Percentiles rank a stretch among this genome's conserved stretches.
These are phyloP conservation scores for Dothideomycetes sp. DNA, from an alignment of 2,329 filamentous ascomycete species.

Conservation along the genomic window DNA sequence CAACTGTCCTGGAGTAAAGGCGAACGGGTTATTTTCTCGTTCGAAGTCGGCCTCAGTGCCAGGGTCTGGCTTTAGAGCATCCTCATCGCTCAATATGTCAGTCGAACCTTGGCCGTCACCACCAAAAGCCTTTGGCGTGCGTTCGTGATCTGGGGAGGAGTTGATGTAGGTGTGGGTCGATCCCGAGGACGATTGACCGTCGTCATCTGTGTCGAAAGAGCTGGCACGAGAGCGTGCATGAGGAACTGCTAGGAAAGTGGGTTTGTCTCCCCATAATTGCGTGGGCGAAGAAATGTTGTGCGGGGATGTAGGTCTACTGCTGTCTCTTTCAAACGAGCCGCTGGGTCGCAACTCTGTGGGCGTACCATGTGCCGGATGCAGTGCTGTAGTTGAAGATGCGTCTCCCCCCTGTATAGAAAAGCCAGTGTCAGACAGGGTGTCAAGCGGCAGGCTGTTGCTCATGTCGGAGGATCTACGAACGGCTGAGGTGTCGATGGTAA, in stretches of 20 bases:
- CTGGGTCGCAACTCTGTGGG: conserved; percentile 41
- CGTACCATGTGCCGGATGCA: conserved; percentile 17
- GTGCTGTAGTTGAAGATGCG: conserved; percentile 1
- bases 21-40: conserved; percentile 71
- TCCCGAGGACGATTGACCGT: conserved; percentile 31
- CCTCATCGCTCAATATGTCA: conserved; percentile 50
- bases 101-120: conserved; percentile 27
- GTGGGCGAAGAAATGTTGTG: conserved; percentile 58
- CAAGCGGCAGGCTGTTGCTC: not conserved
- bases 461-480: conserved; percentile 26
- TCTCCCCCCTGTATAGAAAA: conserved; percentile 7
- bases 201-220: conserved; percentile 54
- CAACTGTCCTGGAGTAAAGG: conserved; percentile 70
- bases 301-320: conserved; percentile 53
- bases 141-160: conserved; percentile 17
- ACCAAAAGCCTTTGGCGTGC: conserved; percentile 16
- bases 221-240: conserved; percentile 52
- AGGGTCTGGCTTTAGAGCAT: conserved; percentile 65
- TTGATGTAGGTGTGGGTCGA: conserved; percentile 51
- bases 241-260: conserved; percentile 53
- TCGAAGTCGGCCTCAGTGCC: conserved; percentile 66
- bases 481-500: conserved; percentile 42
- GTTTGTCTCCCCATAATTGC: conserved; percentile 33
- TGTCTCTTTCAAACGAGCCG: conserved; percentile 51
- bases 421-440: conserved; percentile 4